Evolutionary conservation across 768 basidiomycete genomes (phyloP).

Genomic region (Sporobolomyces roseus): DNA sequence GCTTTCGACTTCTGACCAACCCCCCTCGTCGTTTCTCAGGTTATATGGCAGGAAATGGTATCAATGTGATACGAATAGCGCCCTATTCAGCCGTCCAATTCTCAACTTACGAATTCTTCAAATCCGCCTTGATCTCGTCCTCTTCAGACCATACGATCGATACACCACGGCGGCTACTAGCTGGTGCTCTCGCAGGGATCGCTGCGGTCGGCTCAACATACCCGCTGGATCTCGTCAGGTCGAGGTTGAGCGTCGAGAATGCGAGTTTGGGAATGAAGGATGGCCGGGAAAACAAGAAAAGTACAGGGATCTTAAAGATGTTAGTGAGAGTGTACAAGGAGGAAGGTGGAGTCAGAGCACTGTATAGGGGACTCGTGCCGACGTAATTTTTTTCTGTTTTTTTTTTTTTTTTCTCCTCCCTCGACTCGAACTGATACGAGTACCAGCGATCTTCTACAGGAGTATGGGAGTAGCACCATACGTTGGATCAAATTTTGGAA

Average conservation of each 20-base stretch:
- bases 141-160: slow-evolving; percentile 69
- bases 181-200: slow-evolving; percentile 88
- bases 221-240: slow-evolving; percentile 83
- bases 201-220: slow-evolving; percentile 63
- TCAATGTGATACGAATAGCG: slow-evolving; percentile 82
- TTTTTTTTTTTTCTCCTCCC: too few relatives aligned
- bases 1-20: too few relatives aligned
- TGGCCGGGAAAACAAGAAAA: slow-evolving; percentile 14
- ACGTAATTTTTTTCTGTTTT: too few relatives aligned
- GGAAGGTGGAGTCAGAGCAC: slow-evolving; percentile 80
- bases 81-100: slow-evolving; percentile 63
- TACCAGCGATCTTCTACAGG: too few relatives aligned
- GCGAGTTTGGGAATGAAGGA: slow-evolving; percentile 30
- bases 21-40: slow-evolving; percentile 51
- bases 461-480: slow-evolving; percentile 77
- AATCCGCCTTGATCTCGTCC: slow-evolving; percentile 65
- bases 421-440: too few relatives aligned
- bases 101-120: slow-evolving; percentile 44
- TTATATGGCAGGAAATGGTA: slow-evolving; percentile 82
- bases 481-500: slow-evolving; percentile 44
- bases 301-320: slow-evolving; percentile 71
- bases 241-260: slow-evolving; percentile 78
- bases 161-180: slow-evolving; percentile 76
- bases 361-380: slow-evolving; percentile 77
- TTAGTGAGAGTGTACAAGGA: slow-evolving; percentile 72